phyloP scores from a whole-genome alignment of 257 asterid species.

The Pogostemon cablin region DNA sequence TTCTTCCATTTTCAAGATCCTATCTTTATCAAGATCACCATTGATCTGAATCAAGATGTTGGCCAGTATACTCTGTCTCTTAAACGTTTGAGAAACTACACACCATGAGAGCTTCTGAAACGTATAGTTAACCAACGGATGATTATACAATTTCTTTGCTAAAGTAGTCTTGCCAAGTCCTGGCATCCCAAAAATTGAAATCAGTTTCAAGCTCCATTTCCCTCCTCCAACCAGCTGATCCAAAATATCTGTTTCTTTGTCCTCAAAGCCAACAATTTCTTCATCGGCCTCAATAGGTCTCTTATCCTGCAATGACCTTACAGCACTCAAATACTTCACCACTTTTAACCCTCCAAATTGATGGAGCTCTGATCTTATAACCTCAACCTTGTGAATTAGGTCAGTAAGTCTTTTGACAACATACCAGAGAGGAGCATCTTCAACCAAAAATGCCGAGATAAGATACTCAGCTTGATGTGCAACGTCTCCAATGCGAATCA shows the following conservation, averaged over 20 bases:
- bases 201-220: neutral
- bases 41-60: constrained; percentile 15
- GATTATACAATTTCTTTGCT: constrained; percentile 37
- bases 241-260: neutral
- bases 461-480: constrained; percentile 35
- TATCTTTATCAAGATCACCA: neutral
- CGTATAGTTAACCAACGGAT: constrained; percentile 8
- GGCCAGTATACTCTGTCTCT: constrained; percentile 23
- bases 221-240: neutral
- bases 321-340: neutral
- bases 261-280: constrained; percentile 31
- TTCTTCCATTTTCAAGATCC: neutral
- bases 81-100: constrained; percentile 36
- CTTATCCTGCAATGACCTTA: neutral
- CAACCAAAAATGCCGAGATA: constrained; percentile 16
- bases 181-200: constrained; percentile 44
- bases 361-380: neutral
- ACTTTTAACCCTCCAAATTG: neutral
- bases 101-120: constrained; percentile 36
- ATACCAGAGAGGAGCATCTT: constrained; percentile 27
- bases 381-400: constrained; percentile 6
- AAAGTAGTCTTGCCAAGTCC: constrained; percentile 39
- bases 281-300: neutral
- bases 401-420: neutral
- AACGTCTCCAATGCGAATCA: constrained; percentile 11